Percentiles rank a stretch among this genome's conserved stretches.
Evolutionary conservation across 2,329 filamentous ascomycete species (phyloP).

Genomic region (Ophiocordyceps sinensis): DNA sequence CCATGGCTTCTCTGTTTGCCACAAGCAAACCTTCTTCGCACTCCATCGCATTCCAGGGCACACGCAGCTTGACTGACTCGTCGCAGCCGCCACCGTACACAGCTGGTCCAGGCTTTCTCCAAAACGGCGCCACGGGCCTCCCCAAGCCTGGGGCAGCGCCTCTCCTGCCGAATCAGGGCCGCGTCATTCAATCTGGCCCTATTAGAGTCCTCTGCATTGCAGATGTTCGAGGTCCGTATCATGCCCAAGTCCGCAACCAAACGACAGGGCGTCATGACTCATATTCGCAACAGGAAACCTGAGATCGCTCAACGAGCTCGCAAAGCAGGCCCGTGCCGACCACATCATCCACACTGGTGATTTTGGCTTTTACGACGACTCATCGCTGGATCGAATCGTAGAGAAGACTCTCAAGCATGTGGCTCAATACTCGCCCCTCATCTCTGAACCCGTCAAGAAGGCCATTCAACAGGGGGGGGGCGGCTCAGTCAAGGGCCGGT

Average conservation of each 20-base stretch:
- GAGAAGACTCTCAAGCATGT: constrained; percentile 99
- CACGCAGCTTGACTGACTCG: constrained; percentile 7
- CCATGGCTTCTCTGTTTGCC: background rate
- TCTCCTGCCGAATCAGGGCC: constrained; percentile 53
- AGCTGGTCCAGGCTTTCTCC: constrained; percentile 39
- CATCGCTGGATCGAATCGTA: constrained; percentile 88
- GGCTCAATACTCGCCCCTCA: constrained; percentile 91
- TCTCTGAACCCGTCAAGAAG: constrained; percentile 64
- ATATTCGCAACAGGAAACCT: constrained; percentile 59
- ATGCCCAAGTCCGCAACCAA: background rate
- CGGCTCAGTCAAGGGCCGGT: constrained; percentile 74
- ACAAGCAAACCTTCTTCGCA: background rate
- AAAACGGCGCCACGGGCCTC: constrained; percentile 43
- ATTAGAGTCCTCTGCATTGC: constrained; percentile 56
- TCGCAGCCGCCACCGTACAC: constrained; percentile 29
- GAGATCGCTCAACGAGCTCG: constrained; percentile 88
- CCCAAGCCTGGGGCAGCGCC: constrained; percentile 46
- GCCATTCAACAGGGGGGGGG: constrained; percentile 49
- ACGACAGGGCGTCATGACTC: constrained; percentile 5
- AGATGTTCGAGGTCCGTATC: constrained; percentile 50
- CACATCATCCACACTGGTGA: constrained; percentile 98
- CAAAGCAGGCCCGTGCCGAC: constrained; percentile 85
- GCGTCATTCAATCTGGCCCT: constrained; percentile 49
- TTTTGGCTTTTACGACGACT: constrained; percentile 97
- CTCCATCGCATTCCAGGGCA: background rate